Conservation (phyloP, 306 rosid species). For the Echinosophora koreensis region DNA sequence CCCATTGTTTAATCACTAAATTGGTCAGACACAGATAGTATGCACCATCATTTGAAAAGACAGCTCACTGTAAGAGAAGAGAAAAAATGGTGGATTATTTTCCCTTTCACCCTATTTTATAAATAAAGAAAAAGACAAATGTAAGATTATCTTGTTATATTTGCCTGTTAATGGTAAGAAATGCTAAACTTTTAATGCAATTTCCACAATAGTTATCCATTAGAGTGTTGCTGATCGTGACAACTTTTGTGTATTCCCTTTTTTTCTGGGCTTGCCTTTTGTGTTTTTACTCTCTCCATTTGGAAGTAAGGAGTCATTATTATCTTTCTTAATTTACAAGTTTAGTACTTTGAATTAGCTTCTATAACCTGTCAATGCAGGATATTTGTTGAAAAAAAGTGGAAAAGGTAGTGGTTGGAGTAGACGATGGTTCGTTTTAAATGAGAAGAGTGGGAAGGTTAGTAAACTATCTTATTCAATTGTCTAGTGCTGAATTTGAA, state of each 20-base stretch:
- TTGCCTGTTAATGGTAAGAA: too few species aligned
- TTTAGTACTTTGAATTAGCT: conserved; percentile 40
- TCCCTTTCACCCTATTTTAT: conserved; percentile 6
- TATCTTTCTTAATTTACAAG: conserved; percentile 32
- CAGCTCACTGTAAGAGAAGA: conserved; percentile 6
- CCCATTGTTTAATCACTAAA: conserved; percentile 39
- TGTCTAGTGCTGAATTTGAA: conserved; percentile 4
- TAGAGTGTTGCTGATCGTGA: too few species aligned
- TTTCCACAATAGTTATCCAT: too few species aligned
- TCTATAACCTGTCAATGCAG: conserved; percentile 48
- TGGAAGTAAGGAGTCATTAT: not conserved
- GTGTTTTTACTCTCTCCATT: too few species aligned
- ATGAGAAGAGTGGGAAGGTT: conserved; percentile 72
- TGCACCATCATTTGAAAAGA: conserved; percentile 9
- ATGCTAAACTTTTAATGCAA: too few species aligned
- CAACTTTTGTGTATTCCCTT: too few species aligned
- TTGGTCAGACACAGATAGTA: conserved; percentile 32
- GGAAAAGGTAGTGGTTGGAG: conserved; percentile 66
- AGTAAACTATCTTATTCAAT: conserved; percentile 35
- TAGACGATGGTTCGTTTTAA: conserved; percentile 67
- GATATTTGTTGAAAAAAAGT: conserved; percentile 63
- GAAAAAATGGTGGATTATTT: conserved; percentile 8
- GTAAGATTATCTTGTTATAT: too few species aligned
- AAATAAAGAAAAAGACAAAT: not conserved
- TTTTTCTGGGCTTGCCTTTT: too few species aligned